Evolutionary conservation across 2,329 filamentous ascomycete genomes (phyloP), one percentile per base, ranked within the genome.

Genomic region (Zasmidium cellare): DNA sequence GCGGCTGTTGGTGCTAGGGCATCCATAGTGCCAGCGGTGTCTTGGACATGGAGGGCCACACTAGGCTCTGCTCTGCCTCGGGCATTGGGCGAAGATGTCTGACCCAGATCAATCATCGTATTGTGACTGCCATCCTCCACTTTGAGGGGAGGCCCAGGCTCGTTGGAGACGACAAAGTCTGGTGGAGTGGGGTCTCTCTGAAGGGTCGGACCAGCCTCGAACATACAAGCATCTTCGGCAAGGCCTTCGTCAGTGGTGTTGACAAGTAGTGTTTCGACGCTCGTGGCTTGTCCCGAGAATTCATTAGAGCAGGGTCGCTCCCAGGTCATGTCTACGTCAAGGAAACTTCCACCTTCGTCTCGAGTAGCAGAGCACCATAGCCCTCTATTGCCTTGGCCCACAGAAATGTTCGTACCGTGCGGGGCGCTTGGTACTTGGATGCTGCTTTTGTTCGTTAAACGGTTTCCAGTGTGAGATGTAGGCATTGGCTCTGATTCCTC

Each of bases 301-400:
- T 5, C 25, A 28, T 5, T 11, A 11, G 35, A 9, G 7, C 35
- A 14, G 5, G 35, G n/a, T n/a, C 35, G 12, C 3, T 41, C 35
- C 12, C 11, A 41, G n/a, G 7, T 18, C 16, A 3, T 14, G 16
- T 41, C 35, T 18, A 18, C 35, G 2, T 52, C 18, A 3, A 52
- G 22, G n/a, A 49, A n/a, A 28, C 60, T 62, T 1, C 89, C 88
- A 20, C 86, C 82, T 0, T 76, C 75, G 67, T 90, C 86, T 62
- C 90, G 81, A 22, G 89, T 84, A 3, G 86, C 87, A 41, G 86
- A 87, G 57, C 81, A 79, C 91, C 91, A 96, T 1, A 94, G 77
- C 55, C 82, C 78, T 55, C 72, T 61, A 11, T 63, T 53, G 19
- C 66, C 70, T 35, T 72, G 71, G 14, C 60, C 64, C 19, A 68